Evolutionary conservation across 768 basidiomycete genomes (phyloP).

Genomic region (Fomitopsis serialis): DNA sequence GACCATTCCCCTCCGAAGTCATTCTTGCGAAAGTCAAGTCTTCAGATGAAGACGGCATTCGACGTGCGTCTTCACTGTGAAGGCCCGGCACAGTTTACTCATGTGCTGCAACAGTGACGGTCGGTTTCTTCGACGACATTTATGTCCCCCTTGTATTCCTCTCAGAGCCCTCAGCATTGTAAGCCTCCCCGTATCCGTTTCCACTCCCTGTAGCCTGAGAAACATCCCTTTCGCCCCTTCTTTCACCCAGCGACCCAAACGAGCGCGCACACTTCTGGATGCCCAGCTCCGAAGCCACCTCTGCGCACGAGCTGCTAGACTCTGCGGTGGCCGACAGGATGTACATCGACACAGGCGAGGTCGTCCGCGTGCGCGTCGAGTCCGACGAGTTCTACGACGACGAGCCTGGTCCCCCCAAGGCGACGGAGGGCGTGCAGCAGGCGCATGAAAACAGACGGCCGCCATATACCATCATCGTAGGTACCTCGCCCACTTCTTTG

Average conservation of each 20-base stretch:
- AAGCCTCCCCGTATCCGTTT: conserved; percentile 25
- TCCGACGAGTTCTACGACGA: conserved; percentile 82
- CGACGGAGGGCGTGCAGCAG: conserved; percentile 58
- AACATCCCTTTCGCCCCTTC: too few relatives aligned
- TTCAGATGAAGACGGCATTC: conserved; percentile 79
- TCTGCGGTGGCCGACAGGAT: conserved; percentile 60
- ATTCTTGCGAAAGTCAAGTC: conserved; percentile 85
- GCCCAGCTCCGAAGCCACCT: conserved; percentile 46
- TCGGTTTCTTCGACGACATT: conserved; percentile 94
- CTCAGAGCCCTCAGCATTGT: conserved; percentile 81
- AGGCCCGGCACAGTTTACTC: neutral
- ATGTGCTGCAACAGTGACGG: conserved; percentile 47
- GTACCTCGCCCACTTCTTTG: conserved; percentile 19
- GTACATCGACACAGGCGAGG: conserved; percentile 77
- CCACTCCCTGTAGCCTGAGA: too few relatives aligned
- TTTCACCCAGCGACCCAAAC: conserved; percentile 58
- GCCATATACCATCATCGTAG: conserved; percentile 68
- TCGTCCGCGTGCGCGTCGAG: conserved; percentile 75
- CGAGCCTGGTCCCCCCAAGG: conserved; percentile 80
- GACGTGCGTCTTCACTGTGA: conserved; percentile 44
- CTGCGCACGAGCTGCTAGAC: conserved; percentile 62
- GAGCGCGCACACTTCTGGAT: conserved; percentile 85
- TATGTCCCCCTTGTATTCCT: conserved; percentile 77
- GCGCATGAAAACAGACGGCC: conserved; percentile 45
- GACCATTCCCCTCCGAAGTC: conserved; percentile 88